These are phyloP conservation scores for Ochromonadaceae sp. DNA, from an alignment of 352 stramenopile genomes.

Conservation along the genomic window DNA sequence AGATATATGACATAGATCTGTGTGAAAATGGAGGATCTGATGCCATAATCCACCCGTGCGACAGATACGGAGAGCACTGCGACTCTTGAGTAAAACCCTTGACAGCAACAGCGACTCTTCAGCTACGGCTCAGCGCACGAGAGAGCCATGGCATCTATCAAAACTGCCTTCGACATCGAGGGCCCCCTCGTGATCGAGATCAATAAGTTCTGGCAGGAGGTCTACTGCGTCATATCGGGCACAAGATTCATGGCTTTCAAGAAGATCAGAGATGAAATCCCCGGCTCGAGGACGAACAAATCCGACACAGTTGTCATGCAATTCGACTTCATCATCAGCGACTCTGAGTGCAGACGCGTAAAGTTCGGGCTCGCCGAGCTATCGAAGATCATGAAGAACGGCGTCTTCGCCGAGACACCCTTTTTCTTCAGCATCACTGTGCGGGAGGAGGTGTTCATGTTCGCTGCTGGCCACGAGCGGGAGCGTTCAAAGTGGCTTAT, in stretches of 20 bases:
- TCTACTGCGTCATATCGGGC: constrained; percentile 74
- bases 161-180: background rate
- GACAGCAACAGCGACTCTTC: constrained; percentile 16
- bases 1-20: background rate
- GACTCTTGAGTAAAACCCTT: background rate
- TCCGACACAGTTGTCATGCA: background rate
- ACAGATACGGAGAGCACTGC: background rate
- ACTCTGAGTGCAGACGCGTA: constrained; percentile 6
- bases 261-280: background rate
- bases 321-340: background rate
- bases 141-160: no score
- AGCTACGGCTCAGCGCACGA: no score
- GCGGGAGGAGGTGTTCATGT: background rate
- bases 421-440: background rate
- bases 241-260: constrained; percentile 18
- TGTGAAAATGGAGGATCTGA: background rate
- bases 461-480: background rate
- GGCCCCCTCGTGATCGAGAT: constrained; percentile 66
- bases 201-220: constrained; percentile 68
- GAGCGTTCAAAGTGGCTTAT: background rate
- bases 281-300: background rate
- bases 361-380: constrained; percentile 4
- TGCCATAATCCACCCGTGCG: no score
- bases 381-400: background rate
- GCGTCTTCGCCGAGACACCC: background rate